Evolutionary conservation across 2,329 filamentous ascomycete species (phyloP).

Genomic region (Chaetomium strumarium): DNA sequence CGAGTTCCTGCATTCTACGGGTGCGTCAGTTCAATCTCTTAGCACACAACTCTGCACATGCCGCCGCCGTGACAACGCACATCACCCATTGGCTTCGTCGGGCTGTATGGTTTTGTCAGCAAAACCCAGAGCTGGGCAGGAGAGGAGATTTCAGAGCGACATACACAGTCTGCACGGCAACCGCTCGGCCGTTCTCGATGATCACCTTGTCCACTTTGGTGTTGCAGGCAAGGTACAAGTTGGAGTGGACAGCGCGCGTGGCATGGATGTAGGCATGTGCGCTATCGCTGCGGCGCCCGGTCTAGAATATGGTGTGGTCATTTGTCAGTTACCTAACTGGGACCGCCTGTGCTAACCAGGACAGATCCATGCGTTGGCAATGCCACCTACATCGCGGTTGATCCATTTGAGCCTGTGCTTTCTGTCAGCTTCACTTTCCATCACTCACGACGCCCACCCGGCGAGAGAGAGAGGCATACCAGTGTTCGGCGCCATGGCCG

Average conservation of each 20-base stretch:
- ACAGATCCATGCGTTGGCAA: too few species aligned
- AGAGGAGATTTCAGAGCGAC: not conserved
- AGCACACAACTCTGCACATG: not conserved
- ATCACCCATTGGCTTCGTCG: slow-evolving; percentile 1
- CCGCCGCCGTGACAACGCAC: not conserved
- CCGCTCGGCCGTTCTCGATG: slow-evolving; percentile 64
- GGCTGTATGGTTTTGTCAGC: not conserved
- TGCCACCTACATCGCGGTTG: slow-evolving; percentile 56
- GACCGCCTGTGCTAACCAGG: too few species aligned
- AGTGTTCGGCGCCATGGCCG: slow-evolving; percentile 69
- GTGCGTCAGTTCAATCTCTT: not conserved
- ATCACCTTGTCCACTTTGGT: slow-evolving; percentile 75
- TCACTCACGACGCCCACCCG: too few species aligned
- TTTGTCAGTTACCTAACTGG: too few species aligned
- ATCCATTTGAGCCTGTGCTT: slow-evolving; percentile 66
- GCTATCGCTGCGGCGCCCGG: slow-evolving; percentile 67
- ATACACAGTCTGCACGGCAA: slow-evolving; percentile 61
- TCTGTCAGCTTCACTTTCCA: not conserved
- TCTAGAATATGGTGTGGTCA: slow-evolving; percentile 30
- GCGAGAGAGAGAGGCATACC: slow-evolving; percentile 28
- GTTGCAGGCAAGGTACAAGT: slow-evolving; percentile 67
- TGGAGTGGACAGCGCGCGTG: slow-evolving; percentile 63
- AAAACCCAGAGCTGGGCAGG: not conserved
- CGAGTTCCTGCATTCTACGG: slow-evolving; percentile 33
- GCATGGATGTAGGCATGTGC: slow-evolving; percentile 75